Base-by-base conservation (phyloP, 371 early-diverging fungal species). In the Encephalitozoon cuniculi region DNA sequence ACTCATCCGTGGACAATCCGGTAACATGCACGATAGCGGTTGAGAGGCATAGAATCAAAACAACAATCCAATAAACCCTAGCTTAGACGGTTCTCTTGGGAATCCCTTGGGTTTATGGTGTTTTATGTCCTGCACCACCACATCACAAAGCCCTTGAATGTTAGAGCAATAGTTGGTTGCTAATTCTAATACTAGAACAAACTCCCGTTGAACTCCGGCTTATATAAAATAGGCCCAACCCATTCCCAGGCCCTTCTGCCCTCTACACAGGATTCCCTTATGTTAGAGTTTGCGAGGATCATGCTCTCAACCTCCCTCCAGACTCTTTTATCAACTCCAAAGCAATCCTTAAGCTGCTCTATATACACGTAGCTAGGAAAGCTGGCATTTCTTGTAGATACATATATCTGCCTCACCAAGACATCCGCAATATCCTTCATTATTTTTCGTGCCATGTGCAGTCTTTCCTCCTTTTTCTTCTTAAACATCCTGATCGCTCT, bases 171-270 rank as follows among this genome's bases (percentile, higher is more conserved):
- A n/a, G n/a, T n/a, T n/a, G n/a, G n/a, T n/a, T n/a, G n/a, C n/a
- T n/a, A n/a, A n/a, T n/a, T n/a, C n/a, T n/a, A n/a, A n/a, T n/a
- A 28, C 9, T 59, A 59, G 21, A 59, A 59, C 28, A 59, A n/a
- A 32, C 59, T 59, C 18, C 52, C 65, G 28, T 39, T 76, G 28
- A 37, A 51, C 43, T 69, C 54, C 11, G 65, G 30, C 15, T 64
- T 51, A n/a, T 46, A 65, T 4, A 79, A 41, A 46, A 70, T 37
- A 25, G 76, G 77, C 11, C 81, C 81, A 41, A 75, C 66, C 81
- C 81, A 80, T 63, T 65, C 43, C 74, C 76, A 80, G 7, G 28
- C 65, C 7, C 49, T 32, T 37, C 43, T 68, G 39, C 71, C 41
- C 26, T 77, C 75, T 18, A 67, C 46, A 28, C 26, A 21, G 15